Percentiles rank a stretch among this genome's conserved stretches.
These are phyloP conservation scores for Vitis hybrid DNA, from an alignment of 177 flowering plant species.

Conservation along the genomic window DNA sequence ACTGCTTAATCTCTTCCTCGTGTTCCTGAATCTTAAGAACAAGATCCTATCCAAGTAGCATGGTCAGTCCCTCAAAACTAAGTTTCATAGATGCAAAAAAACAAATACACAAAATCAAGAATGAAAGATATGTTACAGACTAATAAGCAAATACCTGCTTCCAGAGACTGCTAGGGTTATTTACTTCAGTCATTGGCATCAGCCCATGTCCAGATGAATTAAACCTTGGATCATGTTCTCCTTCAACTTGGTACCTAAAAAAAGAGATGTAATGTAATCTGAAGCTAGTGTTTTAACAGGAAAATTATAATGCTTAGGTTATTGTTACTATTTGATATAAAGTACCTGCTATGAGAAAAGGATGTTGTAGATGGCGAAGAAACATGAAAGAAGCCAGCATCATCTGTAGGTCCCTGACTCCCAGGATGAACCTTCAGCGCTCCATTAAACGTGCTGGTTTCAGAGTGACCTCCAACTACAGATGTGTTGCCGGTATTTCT, in stretches of 20 bases:
- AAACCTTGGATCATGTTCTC: conserved; percentile 46
- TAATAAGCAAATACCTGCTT: conserved; percentile 60
- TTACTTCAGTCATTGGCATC: conserved; percentile 58
- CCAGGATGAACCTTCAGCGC: conserved; percentile 33
- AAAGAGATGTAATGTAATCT: not conserved
- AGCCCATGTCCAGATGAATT: conserved; percentile 53
- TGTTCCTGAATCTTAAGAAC: conserved; percentile 61
- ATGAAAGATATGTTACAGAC: not conserved
- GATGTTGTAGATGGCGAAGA: conserved; percentile 62
- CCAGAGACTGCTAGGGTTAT: conserved; percentile 44
- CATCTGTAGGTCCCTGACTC: conserved; percentile 34
- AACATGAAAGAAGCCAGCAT: conserved; percentile 45
- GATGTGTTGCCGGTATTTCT: conserved; percentile 28
- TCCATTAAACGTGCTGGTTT: conserved; percentile 46
- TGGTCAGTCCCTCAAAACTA: not conserved
- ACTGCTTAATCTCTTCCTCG: conserved; percentile 80
- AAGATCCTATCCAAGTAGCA: conserved; percentile 50
- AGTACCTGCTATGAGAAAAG: conserved; percentile 58
- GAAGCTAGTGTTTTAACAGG: not conserved
- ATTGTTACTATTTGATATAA: not conserved
- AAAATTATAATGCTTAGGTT: no score
- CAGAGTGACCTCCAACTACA: conserved; percentile 31
- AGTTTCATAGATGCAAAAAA: not conserved
- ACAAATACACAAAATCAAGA: not conserved
- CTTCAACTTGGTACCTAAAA: conserved; percentile 56